phyloP scores from a whole-genome alignment of 768 basidiomycete genomes.

The Hortiboletus flavorubellus region DNA sequence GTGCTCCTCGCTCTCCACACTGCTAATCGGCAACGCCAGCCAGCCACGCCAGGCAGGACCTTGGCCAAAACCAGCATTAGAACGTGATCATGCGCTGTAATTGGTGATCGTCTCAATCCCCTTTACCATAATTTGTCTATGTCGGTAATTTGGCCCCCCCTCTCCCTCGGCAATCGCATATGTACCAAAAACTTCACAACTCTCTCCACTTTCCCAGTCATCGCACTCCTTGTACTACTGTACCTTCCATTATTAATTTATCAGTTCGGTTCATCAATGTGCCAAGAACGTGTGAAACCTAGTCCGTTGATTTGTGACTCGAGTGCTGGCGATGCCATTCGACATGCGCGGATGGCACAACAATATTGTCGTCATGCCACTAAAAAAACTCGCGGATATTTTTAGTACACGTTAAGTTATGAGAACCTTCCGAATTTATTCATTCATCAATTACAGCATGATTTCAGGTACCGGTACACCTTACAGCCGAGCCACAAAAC shows the following conservation, averaged over 20 bases:
- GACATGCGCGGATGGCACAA: no score
- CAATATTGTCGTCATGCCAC: no score
- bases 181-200: conserved; percentile 26
- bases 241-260: conserved; percentile 20
- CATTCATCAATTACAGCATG: conserved; percentile 9
- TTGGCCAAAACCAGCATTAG: conserved; percentile 20
- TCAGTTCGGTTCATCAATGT: not conserved
- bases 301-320: not conserved
- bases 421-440: not conserved
- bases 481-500: conserved; percentile 37
- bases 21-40: conserved; percentile 18
- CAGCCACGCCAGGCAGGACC: conserved; percentile 16
- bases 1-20: conserved; percentile 64
- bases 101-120: not conserved
- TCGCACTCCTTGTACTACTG: conserved; percentile 24
- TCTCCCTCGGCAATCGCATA: conserved; percentile 14
- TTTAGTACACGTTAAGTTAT: not conserved
- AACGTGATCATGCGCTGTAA: conserved; percentile 17
- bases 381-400: no score
- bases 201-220: not conserved
- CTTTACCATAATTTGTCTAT: conserved; percentile 4
- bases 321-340: not conserved
- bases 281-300: conserved; percentile 8
- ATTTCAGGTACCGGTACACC: conserved; percentile 35
- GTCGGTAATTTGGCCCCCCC: not conserved